phyloP scores from a whole-genome alignment of 2,329 filamentous ascomycete species.

The Delphinella strobiligena region DNA sequence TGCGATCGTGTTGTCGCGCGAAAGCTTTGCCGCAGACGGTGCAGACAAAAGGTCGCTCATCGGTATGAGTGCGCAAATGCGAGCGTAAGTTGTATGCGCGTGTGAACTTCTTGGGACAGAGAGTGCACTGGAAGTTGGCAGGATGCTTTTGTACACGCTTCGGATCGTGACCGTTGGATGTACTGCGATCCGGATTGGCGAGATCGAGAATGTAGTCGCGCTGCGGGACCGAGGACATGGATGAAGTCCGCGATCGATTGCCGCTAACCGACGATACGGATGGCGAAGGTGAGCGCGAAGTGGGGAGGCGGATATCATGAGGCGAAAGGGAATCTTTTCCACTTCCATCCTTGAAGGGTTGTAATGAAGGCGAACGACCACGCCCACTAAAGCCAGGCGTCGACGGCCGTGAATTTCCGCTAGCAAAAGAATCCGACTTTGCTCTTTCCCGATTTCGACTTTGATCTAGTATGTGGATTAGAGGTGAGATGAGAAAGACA shows the following conservation, averaged over 20 bases:
- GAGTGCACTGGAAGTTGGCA: slow-evolving; percentile 85
- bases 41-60: slow-evolving; percentile 93
- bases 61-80: slow-evolving; percentile 89
- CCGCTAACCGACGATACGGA: slow-evolving; percentile 31
- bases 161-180: slow-evolving; percentile 45
- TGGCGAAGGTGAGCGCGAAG: slow-evolving; percentile 36
- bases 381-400: slow-evolving; percentile 25
- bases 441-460: slow-evolving; percentile 43
- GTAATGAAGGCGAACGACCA: slow-evolving; percentile 23
- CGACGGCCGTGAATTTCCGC: slow-evolving; percentile 29
- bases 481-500: slow-evolving; percentile 14
- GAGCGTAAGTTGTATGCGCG: slow-evolving; percentile 93
- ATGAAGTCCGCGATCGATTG: slow-evolving; percentile 39
- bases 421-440: slow-evolving; percentile 48
- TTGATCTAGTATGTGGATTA: slow-evolving; percentile 16
- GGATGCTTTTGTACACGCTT: slow-evolving; percentile 96
- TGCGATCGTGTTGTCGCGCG: slow-evolving; percentile 91
- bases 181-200: slow-evolving; percentile 75
- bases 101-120: slow-evolving; percentile 94
- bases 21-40: slow-evolving; percentile 96
- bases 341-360: slow-evolving; percentile 13
- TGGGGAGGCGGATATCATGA: slow-evolving; percentile 22
- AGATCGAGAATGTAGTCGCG: slow-evolving; percentile 78
- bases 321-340: slow-evolving; percentile 30
- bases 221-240: slow-evolving; percentile 35